Evolutionary conservation across 2,329 filamentous ascomycete species (phyloP), one percentile per base, ranked within the genome.

Genomic region (Aureobasidium mangrovei): DNA sequence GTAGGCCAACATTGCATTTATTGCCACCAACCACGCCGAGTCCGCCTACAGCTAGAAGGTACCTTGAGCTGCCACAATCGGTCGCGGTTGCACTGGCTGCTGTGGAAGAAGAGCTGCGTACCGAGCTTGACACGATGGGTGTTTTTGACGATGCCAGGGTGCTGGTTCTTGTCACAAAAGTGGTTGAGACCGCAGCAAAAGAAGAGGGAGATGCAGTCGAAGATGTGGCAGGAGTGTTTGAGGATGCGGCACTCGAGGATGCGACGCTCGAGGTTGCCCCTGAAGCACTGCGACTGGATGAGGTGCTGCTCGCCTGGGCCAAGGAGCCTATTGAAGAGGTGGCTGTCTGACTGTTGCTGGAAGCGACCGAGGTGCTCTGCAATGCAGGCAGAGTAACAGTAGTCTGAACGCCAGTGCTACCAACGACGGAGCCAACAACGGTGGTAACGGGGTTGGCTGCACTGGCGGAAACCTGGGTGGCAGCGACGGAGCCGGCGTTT

Each of bases 381-480:
- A 40, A 24, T 1, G 32, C 7, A 1, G 49, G 45, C 6, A 39
- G 2, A 24, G 18, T 8, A 6, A 33, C 49, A 10, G 40, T 53
- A 2, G 35, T 44, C 18, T 5, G 6, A 10, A 10, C 24, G 27
- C 9, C 39, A 2, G 49, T 44, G n/a, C 41, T 53, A 12, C 49
- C 10, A n/a, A 45, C 27, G 3, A 39, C 33, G 7, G 41, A 24
- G 4, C n/a, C 33, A 1, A 27, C 27, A n/a, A 36, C 5, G 4
- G 49, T 32, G 8, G 32, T 39, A 27, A 32, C 41, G 3, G 32
- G n/a, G n/a, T 42, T 38, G 1, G 32, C 29, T 10, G 31, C 26
- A 31, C 39, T 53, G 33, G 26, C 40, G 40, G 40, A 53, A n/a
- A 53, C 26, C 32, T 53, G 49, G 4, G 52, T 41, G 6, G 35